Conservation (phyloP, 2,329 filamentous ascomycete species). For the Talaromyces sp. region DNA sequence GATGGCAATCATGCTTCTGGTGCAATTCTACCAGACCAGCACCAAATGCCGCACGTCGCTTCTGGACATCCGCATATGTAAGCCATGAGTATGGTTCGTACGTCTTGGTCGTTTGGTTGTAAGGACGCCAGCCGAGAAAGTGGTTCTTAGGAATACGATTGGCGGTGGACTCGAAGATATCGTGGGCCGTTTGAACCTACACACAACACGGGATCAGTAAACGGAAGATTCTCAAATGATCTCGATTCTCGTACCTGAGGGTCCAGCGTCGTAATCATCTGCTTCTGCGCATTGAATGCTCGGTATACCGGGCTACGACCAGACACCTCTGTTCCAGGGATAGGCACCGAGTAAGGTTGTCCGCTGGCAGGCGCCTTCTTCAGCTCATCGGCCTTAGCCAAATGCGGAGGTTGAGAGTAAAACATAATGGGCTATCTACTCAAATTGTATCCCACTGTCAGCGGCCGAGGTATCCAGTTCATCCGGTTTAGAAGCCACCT, state of each 20-base stretch:
- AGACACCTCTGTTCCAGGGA: slow-evolving; percentile 74
- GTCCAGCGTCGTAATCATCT: slow-evolving; percentile 71
- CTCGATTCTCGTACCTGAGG: slow-evolving; percentile 54
- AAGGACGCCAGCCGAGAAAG: slow-evolving; percentile 80
- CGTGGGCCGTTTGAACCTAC: slow-evolving; percentile 69
- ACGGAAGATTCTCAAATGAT: not conserved
- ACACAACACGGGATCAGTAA: not conserved
- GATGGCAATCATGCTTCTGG: slow-evolving; percentile 68
- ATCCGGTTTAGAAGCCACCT: not conserved
- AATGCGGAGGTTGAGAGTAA: slow-evolving; percentile 38
- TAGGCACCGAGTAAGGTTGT: slow-evolving; percentile 73
- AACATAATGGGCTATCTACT: slow-evolving; percentile 33
- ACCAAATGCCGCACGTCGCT: slow-evolving; percentile 80
- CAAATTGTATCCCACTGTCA: not conserved
- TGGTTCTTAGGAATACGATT: slow-evolving; percentile 65
- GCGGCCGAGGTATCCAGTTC: not conserved
- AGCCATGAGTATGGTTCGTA: slow-evolving; percentile 82
- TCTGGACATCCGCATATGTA: slow-evolving; percentile 76
- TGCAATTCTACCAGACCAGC: slow-evolving; percentile 83
- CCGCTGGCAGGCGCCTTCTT: slow-evolving; percentile 69
- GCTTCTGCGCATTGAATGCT: slow-evolving; percentile 76
- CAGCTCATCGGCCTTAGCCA: slow-evolving; percentile 54
- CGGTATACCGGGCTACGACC: slow-evolving; percentile 78
- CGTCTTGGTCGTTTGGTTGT: slow-evolving; percentile 71
- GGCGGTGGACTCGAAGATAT: slow-evolving; percentile 73